Evolutionary conservation across 1,139 yeast species (phyloP), one percentile per base, ranked within the genome.

Genomic region (Protomyces inundatus): DNA sequence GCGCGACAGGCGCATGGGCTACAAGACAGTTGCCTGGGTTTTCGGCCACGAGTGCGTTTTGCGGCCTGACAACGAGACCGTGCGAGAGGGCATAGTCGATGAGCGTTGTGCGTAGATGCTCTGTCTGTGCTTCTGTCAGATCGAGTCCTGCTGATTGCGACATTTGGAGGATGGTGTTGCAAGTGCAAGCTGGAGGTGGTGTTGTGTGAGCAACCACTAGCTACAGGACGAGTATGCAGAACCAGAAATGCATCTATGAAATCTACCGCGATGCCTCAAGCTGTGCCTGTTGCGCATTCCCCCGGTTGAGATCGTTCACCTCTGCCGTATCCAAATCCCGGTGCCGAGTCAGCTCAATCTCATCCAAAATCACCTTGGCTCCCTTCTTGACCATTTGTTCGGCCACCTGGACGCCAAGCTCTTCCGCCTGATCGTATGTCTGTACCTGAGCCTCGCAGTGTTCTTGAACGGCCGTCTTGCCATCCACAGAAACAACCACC

Each of bases 401-500:
- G 34, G 97, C 98, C 69, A 93, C 79, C 64, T 79, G 77, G 61
- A 79, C 77, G 64, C 98, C 98, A 54, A 89, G 81, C 50, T 73
- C 75, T 67, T 83, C 86, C 16, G 97, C 90, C 69, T 90, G 96
- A 45, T 77, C 77, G 67, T 80, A 79, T 50, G 77, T 74, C n/a
- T 68, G 70, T 1, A 76, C 81, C 30, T 67, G 70, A 35, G 72
- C 72, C 3, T 71, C 68, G 33, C 79, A 73, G 58, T 77, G 77
- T 66, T 79, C 85, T 71, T 87, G 89, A 23, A 90, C 90, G 55
- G 78, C 79, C 67, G 82, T 78, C 3, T 76, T 75, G 23, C 98
- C 98, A 73, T 91, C 96, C 6, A 93, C 93, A 67, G 88, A 83
- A 32, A 91, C 89, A 36, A 93, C 95, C 54, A 88, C 81, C 4